Percentiles rank a stretch among this genome's conserved stretches.
These are phyloP conservation scores for Balakata baccata DNA, from an alignment of 345 rosid genomes.

Conservation along the genomic window DNA sequence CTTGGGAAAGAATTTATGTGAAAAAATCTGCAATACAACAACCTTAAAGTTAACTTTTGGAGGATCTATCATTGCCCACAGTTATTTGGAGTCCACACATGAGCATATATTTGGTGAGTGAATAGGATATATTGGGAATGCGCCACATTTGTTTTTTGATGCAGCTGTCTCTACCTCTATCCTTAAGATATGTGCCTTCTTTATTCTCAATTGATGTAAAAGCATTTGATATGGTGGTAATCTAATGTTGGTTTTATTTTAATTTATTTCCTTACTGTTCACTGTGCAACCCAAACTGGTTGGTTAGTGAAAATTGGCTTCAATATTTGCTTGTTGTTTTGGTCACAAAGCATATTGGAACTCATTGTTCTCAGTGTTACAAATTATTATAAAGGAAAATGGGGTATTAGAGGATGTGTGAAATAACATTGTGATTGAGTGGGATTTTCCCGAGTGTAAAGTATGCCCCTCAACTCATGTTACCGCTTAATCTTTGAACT, in stretches of 20 bases:
- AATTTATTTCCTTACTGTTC: background rate
- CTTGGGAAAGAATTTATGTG: slow-evolving; percentile 1
- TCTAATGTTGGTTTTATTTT: background rate
- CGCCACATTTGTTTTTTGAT: slow-evolving; percentile 7
- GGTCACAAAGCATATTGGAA: background rate
- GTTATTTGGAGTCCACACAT: slow-evolving; percentile 19
- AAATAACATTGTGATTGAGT: background rate
- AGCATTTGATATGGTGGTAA: background rate
- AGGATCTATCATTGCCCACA: slow-evolving; percentile 24
- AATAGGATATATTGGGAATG: slow-evolving; percentile 17
- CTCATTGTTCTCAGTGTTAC: background rate
- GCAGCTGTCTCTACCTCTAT: slow-evolving; percentile 20
- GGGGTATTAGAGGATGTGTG: background rate
- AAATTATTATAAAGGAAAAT: background rate
- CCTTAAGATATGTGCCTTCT: slow-evolving; percentile 18
- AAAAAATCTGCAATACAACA: slow-evolving; percentile 18
- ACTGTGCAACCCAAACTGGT: background rate
- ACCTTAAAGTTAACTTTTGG: slow-evolving; percentile 14
- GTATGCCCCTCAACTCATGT: background rate
- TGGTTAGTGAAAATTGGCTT: slow-evolving; percentile 1
- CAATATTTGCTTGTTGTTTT: background rate
- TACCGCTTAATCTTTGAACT: background rate
- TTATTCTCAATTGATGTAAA: slow-evolving; percentile 12
- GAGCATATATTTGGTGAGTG: slow-evolving; percentile 24
- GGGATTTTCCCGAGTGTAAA: background rate